Conservation (phyloP, 176 grass and related monocot genomes). For the Miscanthus lutarioriparius region DNA sequence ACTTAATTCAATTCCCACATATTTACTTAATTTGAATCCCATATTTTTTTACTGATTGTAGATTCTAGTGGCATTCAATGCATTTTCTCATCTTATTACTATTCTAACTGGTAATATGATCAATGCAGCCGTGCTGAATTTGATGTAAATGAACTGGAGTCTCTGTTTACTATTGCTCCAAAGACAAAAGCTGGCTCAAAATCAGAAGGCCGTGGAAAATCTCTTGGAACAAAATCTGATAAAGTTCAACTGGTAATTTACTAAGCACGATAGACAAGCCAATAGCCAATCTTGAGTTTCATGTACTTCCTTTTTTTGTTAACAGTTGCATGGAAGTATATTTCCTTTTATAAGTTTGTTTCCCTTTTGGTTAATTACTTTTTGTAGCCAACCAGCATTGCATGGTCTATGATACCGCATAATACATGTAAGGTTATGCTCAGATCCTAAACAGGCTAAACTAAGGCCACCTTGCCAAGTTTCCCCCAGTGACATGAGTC, state of each 20-base stretch:
- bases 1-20: not conserved
- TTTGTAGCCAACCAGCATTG: slow-evolving; percentile 10
- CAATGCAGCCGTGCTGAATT: slow-evolving; percentile 72
- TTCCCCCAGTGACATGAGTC: not conserved
- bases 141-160: slow-evolving; percentile 84
- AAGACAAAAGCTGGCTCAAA: slow-evolving; percentile 63
- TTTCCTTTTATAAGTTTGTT: not conserved
- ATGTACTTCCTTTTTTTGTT: slow-evolving; percentile 11
- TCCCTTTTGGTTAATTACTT: slow-evolving; percentile 17
- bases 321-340: slow-evolving; percentile 12
- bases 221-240: slow-evolving; percentile 73
- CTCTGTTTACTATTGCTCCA: slow-evolving; percentile 73
- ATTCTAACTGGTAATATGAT: slow-evolving; percentile 34
- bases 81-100: slow-evolving; percentile 23
- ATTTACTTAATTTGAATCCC: not conserved
- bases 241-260: slow-evolving; percentile 92
- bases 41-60: not conserved
- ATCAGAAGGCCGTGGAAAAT: slow-evolving; percentile 64
- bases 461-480: not conserved
- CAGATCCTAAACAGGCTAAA: not conserved
- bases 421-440: slow-evolving; percentile 11
- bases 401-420: not conserved
- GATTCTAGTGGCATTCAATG: not conserved
- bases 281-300: not conserved
- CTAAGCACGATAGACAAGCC: not conserved